A percentile compares a stretch with the other conserved stretches of the same genome.
Conservation (phyloP, 352 stramenopile genomes). For the Elongisporangium anandrum region DNA sequence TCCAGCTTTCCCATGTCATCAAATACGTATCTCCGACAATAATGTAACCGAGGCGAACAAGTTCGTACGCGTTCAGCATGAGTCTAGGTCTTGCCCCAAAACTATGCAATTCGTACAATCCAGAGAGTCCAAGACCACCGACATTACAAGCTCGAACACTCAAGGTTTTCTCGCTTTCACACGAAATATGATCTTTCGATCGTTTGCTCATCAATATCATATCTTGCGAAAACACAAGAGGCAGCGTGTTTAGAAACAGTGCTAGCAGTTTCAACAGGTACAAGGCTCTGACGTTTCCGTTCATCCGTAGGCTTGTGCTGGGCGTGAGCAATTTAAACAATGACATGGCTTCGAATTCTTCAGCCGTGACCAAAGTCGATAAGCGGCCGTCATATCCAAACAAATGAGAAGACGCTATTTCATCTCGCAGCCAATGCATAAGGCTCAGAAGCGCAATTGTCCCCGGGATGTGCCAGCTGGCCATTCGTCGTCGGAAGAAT, state of each 20-base stretch:
- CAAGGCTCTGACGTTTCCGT: conserved; percentile 12
- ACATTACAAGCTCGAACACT: conserved; percentile 19
- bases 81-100: neutral
- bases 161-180: conserved; percentile 13
- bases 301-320: conserved; percentile 16
- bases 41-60: conserved; percentile 11
- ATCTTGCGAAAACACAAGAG: conserved; percentile 12
- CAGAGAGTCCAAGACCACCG: conserved; percentile 15
- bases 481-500: conserved; percentile 10
- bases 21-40: conserved; percentile 7
- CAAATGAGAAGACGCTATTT: conserved; percentile 1
- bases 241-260: conserved; percentile 9
- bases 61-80: conserved; percentile 8
- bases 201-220: no score
- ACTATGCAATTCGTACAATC: conserved; percentile 8
- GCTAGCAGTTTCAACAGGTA: conserved; percentile 17
- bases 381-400: conserved; percentile 17
- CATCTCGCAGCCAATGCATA: conserved; percentile 13
- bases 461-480: conserved; percentile 13
- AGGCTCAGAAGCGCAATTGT: conserved; percentile 14
- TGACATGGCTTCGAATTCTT: conserved; percentile 11
- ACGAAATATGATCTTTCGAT: conserved; percentile 6
- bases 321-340: conserved; percentile 32
- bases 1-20: conserved; percentile 10
- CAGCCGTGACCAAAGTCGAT: conserved; percentile 3